Evolutionary conservation across 225 moss, liverwort and hornwort genomes (phyloP), one percentile per base, ranked within the genome.

Genomic region (Marchantia polymorpha): DNA sequence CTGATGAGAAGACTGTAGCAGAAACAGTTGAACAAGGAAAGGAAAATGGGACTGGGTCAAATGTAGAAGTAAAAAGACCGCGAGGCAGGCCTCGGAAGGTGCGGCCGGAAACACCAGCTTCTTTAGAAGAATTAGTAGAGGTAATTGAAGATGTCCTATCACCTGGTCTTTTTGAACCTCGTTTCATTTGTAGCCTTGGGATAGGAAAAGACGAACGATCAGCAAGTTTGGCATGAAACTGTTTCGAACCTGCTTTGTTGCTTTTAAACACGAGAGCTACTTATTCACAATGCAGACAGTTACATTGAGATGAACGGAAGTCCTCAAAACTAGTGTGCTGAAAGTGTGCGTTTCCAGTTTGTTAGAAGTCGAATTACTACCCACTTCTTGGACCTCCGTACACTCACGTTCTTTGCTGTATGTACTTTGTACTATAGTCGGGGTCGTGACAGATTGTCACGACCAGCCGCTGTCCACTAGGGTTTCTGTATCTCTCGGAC

Each of bases 81-180:
- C 72, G 68, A 49, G 80, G 77, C 76, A 79, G 76, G 46, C 82
- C 82, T 55, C 82, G 54, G 30, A 81, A 74, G 74, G 46, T 46
- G 20, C 50, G 52, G 12, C 60, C 55, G 30, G 69, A 79, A 54
- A 55, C 15, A 79, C 26, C 19, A 69, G 13, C 52, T 52, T 55
- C 26, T 47, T 55, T 48, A 53, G 58, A 69, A 54, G 26, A 70
- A 66, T 12, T 75, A 20, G 25, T 79, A 3, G 75, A 49, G 78
- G 84, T 81, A 81, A 66, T 3, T 16, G 2, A 13, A 76, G 39
- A 15, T 52, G 7, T 10, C 5, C 30, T 73, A 56, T 11, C 14
- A 16, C 26, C 6, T 25, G 53, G 14, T 8, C 14, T 73, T 17
- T 53, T 27, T 39, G 22, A 10, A 0, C 27, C 54, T 73, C 26